These are phyloP conservation scores for Phytophthora kernoviae DNA, from an alignment of 352 stramenopile species.

Conservation along the genomic window DNA sequence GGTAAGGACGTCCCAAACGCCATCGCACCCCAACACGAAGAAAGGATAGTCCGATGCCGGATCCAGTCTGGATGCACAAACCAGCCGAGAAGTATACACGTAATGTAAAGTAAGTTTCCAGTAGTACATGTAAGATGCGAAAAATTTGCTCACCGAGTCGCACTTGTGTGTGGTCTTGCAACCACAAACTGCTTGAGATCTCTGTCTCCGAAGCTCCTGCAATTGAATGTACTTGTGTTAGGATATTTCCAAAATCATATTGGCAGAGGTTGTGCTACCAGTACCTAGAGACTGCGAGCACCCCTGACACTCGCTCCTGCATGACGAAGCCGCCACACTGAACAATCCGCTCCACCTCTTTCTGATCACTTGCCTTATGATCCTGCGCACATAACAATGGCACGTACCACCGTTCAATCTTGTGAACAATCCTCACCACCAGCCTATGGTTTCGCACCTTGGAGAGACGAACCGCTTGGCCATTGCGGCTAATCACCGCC, in stretches of 20 bases:
- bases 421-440: no score
- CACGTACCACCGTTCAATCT: not conserved
- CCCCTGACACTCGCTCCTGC: slow-evolving; percentile 67
- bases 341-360: slow-evolving; percentile 63
- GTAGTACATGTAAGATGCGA: not conserved
- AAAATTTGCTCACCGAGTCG: slow-evolving; percentile 41
- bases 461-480: slow-evolving; percentile 57
- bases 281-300: slow-evolving; percentile 78
- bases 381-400: slow-evolving; percentile 33
- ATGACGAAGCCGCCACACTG: slow-evolving; percentile 72
- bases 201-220: slow-evolving; percentile 79
- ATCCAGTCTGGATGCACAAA: slow-evolving; percentile 39
- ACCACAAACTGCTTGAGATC: slow-evolving; percentile 77
- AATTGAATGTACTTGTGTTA: slow-evolving; percentile 9
- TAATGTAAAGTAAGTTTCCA: slow-evolving; percentile 5
- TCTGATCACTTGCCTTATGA: slow-evolving; percentile 69
- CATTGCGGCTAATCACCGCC: slow-evolving; percentile 64
- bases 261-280: not conserved
- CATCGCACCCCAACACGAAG: slow-evolving; percentile 79
- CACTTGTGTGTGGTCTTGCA: slow-evolving; percentile 47
- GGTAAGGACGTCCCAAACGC: slow-evolving; percentile 77
- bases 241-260: not conserved
- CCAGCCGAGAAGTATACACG: not conserved
- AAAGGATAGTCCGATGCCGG: slow-evolving; percentile 59
- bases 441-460: slow-evolving; percentile 32